Evolutionary conservation across 1,284 basidiomycete species (phyloP), one percentile per base, ranked within the genome.

Genomic region (Fomitopsis schrenkii): DNA sequence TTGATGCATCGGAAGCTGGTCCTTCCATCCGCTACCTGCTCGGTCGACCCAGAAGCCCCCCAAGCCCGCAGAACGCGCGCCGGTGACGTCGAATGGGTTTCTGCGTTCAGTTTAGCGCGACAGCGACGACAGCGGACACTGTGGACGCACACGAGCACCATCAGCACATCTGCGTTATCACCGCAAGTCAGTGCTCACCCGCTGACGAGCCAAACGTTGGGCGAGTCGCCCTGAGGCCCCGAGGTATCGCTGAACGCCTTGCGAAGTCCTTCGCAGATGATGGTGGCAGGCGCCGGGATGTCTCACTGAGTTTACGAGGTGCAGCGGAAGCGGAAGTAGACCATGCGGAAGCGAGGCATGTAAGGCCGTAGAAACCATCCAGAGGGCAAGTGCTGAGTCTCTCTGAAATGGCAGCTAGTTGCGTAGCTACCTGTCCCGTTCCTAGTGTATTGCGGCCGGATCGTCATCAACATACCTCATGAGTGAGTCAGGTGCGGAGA

Each of bases 11-110:
- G 61, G 57, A 22, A 74, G 40, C 26, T 65, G 58, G 62, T 75
- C 74, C 8, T 55, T 53, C 74, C 74, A 75, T 33, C 73, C 74
- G 36, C 62, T 65, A 8, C 63, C 62, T 15, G 61, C 60, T 14
- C 74, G 59, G 59, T 76, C 72, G 30, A 76, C 67, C 74, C 73
- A 76, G 30, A 76, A 66, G 3, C 73, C 71, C 26, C 67, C 64
- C 55, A 75, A 46, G 2, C 74, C 74, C 14, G 64, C 63, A 15
- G 58, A 58, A 35, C 70, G 68, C 10, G 74, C 73, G 14, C 74
- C 74, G n/a, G 69, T 69, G 17, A 75, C 68, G 61, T 76, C 74
- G 61, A 76, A 76, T 10, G 74, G 73, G 60, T 75, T 76, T 35
- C 73, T 75, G 55, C 33, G 12, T 3, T 6, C 5, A 22, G 15